A percentile compares a stretch with the other conserved stretches of the same genome.
Conservation (phyloP, 2,329 filamentous ascomycete genomes). For the Aspergillus oerlinghausenensis region DNA sequence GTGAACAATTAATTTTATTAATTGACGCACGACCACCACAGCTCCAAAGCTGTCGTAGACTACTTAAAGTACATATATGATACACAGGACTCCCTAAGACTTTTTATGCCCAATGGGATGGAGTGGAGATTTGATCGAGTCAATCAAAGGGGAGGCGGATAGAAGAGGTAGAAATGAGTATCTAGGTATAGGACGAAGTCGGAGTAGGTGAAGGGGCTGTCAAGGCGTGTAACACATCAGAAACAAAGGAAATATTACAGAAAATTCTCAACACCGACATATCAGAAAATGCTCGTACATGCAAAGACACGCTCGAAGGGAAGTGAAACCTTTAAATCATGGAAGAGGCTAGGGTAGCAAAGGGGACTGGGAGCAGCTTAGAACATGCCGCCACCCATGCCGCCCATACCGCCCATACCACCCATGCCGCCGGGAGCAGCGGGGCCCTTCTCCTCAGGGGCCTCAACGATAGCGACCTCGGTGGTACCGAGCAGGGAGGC, state of each 20-base stretch:
- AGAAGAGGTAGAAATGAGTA: constrained; percentile 5
- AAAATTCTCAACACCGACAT: constrained; percentile 3
- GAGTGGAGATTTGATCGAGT: constrained; percentile 21
- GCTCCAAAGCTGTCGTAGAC: constrained; percentile 1
- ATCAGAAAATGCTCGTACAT: constrained; percentile 28
- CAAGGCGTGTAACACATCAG: constrained; percentile 21
- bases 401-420: constrained; percentile 58
- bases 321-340: constrained; percentile 20
- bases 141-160: constrained; percentile 4
- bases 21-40: constrained; percentile 9
- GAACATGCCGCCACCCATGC: constrained; percentile 64
- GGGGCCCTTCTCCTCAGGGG: constrained; percentile 80
- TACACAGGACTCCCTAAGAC: constrained; percentile 23
- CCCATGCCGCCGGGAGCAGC: constrained; percentile 49
- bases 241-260: constrained; percentile 15
- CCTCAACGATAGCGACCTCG: constrained; percentile 96
- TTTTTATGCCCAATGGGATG: constrained; percentile 20
- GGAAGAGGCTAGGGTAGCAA: constrained; percentile 11
- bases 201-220: constrained; percentile 3
- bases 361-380: constrained; percentile 35
- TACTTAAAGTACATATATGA: constrained; percentile 22
- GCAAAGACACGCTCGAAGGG: constrained; percentile 31
- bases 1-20: constrained; percentile 13
- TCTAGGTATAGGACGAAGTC: constrained; percentile 8
- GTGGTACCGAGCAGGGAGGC: constrained; percentile 96